Evolutionary conservation across 345 rosid species (phyloP), one percentile per base, ranked within the genome.

Genomic region (Anacardium occidentale): DNA sequence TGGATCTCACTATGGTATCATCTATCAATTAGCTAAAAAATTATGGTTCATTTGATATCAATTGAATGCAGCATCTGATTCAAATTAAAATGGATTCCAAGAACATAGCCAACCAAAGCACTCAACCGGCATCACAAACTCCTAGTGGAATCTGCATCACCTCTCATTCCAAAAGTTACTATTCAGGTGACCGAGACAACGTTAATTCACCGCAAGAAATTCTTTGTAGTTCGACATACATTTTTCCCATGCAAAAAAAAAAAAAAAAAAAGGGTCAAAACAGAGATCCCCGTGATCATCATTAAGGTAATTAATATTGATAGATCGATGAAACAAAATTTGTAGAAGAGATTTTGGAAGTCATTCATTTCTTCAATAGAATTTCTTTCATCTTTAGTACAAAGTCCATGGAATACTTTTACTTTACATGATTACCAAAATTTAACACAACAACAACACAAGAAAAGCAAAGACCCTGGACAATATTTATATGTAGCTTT

Each of bases 121-220:
- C 25, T 20, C 54, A 63, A 18, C 58, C 55, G 21, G 64, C 42
- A 37, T 37, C 8, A 5, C 42, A 1, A 37, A 22, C 42, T 5
- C 65, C 42, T 12, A 69, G 78, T 80, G 85, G 82, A 59, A 58
- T 80, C 79, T 78, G 53, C 74, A 74, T 78, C 74, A 32, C 60
- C 76, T 48, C 72, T 44, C 78, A 70, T 65, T 42, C 50, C 69
- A 40, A 64, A 10, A 34, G 15, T 18, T 34, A 13, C 1, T 24
- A 0, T 21, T 21, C 29, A 3, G 11, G 15, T 5, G 25, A 37
- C 7, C 42, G 0, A 37, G 9, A 37, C 9, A 37, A 5, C 0
- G 8, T 1, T 7, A 7, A 37, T 37, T 37, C 42, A 37, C 42
- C 0, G 8, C 8, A 37, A 29, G 1, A 29, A 29, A 29, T n/a